Base-by-base conservation (phyloP, 2,329 filamentous ascomycete species). In the Thielaviopsis populi region DNA sequence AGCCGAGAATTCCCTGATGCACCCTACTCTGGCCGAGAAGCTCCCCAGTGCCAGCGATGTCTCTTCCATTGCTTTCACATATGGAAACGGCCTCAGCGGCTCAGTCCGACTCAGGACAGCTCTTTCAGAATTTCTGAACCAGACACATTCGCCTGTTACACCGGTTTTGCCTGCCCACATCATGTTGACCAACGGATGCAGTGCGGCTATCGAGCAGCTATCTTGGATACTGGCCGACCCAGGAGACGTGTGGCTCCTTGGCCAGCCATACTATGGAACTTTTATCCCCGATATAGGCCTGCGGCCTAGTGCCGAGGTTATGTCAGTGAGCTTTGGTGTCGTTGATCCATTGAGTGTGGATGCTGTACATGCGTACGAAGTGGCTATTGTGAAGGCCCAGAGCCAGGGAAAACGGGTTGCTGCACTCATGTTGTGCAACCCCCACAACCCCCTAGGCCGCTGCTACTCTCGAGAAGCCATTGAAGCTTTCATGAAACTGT, bases 1-100 rank as follows among this genome's bases (percentile, higher is more conserved):
- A 1, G 79, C 80, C 5, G 80, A 82, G 69, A 81, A 82, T 68
- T 70, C 71, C 0, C 73, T 82, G 50, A 80, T 81, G 78, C 79
- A 81, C 63, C 68, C 74, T 19, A 68, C 72, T 2, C 72, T 81
- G 2, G 69, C 74, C 1, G 68, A 74, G 22, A 77, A 76, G 65
- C 71, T 76, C 37, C 75, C 78, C 67, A 67, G 68, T 1, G 74
- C 75, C 54, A 67, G 76, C 6, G 68, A 73, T 4, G 65, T 75
- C 0, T 67, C 66, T 0, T 68, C 68, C n/a, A 61, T 67, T 2
- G 70, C 70, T 11, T 70, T 78, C 11, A 77, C 75, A 0, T 78
- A 78, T 27, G 75, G 74, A 3, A 75, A 76, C 62, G 75, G 75
- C 8, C 70, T 71, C 0, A 70, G 69, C 2, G 74, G 74, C n/a